Percentiles rank a stretch among this genome's conserved stretches.
Conservation (phyloP, 2,329 filamentous ascomycete genomes). For the Chaetoscypha palmicola region DNA sequence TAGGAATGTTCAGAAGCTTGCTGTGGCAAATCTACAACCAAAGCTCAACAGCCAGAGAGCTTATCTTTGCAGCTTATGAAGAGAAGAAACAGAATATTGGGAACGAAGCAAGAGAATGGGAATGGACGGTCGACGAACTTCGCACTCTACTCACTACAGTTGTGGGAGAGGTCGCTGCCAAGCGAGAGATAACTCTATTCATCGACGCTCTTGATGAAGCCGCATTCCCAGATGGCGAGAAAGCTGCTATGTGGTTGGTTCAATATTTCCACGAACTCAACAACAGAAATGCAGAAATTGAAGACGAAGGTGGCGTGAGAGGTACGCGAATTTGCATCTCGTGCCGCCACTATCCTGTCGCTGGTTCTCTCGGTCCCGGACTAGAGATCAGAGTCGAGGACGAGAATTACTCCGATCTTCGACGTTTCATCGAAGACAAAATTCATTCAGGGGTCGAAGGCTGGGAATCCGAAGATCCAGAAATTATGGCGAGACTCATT, state of each 20-base stretch:
- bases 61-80: neutral
- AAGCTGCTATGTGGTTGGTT: slow-evolving; percentile 2
- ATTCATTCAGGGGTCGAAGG: slow-evolving; percentile 1
- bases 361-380: slow-evolving; percentile 1
- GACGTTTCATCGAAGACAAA: slow-evolving; percentile 6
- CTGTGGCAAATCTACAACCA: slow-evolving; percentile 37
- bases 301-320: neutral
- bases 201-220: slow-evolving; percentile 25
- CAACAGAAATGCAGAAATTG: neutral
- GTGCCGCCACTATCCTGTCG: slow-evolving; percentile 15
- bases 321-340: slow-evolving; percentile 16
- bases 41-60: slow-evolving; percentile 11
- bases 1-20: slow-evolving; percentile 44
- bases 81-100: slow-evolving; percentile 2
- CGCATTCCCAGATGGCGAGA: slow-evolving; percentile 6
- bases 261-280: slow-evolving; percentile 8
- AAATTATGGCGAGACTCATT: neutral
- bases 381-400: slow-evolving; percentile 18
- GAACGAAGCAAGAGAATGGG: slow-evolving; percentile 1
- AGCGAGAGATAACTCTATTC: slow-evolving; percentile 12
- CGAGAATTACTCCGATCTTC: slow-evolving; percentile 18
- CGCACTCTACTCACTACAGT: slow-evolving; percentile 4
- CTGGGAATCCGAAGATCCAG: neutral
- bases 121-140: slow-evolving; percentile 10
- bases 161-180: slow-evolving; percentile 1